A percentile compares a stretch with the other conserved stretches of the same genome.
These are phyloP conservation scores for Abortiporus biennis DNA, from an alignment of 1,284 basidiomycete species.

Conservation along the genomic window DNA sequence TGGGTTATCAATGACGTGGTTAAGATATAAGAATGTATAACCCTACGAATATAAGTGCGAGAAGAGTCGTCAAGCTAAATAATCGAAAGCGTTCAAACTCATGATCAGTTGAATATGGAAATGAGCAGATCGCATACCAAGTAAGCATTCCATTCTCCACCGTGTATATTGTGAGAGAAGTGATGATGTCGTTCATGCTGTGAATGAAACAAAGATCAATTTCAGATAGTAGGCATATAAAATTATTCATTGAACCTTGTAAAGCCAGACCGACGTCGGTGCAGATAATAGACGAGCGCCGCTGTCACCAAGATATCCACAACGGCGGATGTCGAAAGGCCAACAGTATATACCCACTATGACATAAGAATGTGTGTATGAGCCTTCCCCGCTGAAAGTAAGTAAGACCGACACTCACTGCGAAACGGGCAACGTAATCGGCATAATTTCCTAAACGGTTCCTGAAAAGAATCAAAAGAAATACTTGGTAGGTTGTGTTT, in stretches of 20 bases:
- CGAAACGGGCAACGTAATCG: background rate
- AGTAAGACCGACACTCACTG: background rate
- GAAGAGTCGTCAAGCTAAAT: conserved; percentile 35
- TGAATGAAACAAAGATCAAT: background rate
- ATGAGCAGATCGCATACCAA: conserved; percentile 32
- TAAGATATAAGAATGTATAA: too few relatives aligned
- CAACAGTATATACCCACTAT: conserved; percentile 53
- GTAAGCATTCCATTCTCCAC: conserved; percentile 47
- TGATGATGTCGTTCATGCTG: conserved; percentile 42
- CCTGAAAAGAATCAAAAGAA: background rate
- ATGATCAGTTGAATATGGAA: too few relatives aligned
- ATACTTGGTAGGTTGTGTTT: background rate
- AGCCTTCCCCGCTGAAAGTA: conserved; percentile 29
- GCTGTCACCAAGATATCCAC: conserved; percentile 49
- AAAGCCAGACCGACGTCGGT: conserved; percentile 35
- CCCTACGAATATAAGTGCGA: conserved; percentile 39
- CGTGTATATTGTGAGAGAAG: conserved; percentile 43
- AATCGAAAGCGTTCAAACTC: too few relatives aligned
- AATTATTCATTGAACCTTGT: conserved; percentile 35
- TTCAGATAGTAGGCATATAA: background rate
- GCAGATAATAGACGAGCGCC: conserved; percentile 40
- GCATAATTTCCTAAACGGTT: background rate
- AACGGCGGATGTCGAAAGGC: conserved; percentile 42
- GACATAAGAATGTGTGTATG: conserved; percentile 3
- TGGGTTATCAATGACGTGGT: too few relatives aligned